Evolutionary conservation across 2,329 filamentous ascomycete genomes (phyloP).

Genomic region (Xylariomycetidae sp.): DNA sequence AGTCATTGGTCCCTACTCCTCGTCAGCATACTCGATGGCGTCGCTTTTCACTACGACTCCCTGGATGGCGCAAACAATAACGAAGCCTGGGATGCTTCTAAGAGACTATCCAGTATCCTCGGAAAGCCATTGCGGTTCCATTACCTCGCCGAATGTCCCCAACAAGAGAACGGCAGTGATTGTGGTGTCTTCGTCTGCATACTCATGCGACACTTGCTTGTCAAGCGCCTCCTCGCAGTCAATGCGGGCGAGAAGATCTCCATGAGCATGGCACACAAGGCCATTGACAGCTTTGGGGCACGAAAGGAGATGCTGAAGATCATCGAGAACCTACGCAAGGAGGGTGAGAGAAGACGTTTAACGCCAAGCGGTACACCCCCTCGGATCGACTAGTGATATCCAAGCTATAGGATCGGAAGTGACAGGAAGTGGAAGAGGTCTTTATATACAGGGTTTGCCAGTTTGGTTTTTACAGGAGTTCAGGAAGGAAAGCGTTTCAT

Average conservation of each 20-base stretch:
- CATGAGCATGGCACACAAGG: conserved; percentile 86
- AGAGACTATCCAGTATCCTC: conserved; percentile 66
- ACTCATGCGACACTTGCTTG: conserved; percentile 87
- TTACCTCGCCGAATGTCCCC: conserved; percentile 77
- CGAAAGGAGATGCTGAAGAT: conserved; percentile 89
- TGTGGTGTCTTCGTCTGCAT: conserved; percentile 96
- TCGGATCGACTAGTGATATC: conserved; percentile 37
- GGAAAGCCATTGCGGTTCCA: conserved; percentile 67
- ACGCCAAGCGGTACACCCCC: conserved; percentile 37
- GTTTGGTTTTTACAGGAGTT: neutral
- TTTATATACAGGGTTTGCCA: neutral
- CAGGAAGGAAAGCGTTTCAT: conserved; percentile 3
- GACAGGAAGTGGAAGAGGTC: neutral
- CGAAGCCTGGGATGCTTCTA: conserved; percentile 66
- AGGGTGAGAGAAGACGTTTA: conserved; percentile 70
- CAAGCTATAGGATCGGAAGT: too few relatives aligned
- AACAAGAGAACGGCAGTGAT: conserved; percentile 89
- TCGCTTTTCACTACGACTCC: conserved; percentile 96
- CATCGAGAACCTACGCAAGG: conserved; percentile 80
- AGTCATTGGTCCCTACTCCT: conserved; percentile 93
- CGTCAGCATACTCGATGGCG: conserved; percentile 80
- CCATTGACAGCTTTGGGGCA: conserved; percentile 74
- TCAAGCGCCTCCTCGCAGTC: conserved; percentile 75
- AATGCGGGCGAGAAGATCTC: conserved; percentile 81
- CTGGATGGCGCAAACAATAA: conserved; percentile 69